phyloP scores from a whole-genome alignment of 2,329 filamentous ascomycete genomes.

The Thermothelomyces thermophilus region DNA sequence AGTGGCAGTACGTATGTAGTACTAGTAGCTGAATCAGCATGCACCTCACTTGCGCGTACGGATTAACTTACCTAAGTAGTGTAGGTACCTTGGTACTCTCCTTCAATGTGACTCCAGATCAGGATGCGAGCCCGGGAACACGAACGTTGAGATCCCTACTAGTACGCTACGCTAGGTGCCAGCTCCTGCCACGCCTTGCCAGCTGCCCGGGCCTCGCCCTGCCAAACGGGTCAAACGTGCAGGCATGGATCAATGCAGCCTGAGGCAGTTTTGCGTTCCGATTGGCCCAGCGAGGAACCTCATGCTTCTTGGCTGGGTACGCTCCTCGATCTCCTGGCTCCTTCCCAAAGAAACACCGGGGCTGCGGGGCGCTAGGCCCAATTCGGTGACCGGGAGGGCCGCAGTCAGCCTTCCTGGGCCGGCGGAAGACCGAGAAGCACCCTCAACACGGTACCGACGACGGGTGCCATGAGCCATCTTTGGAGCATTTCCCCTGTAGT shows the following conservation, averaged over 20 bases:
- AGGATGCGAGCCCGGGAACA: too few relatives aligned
- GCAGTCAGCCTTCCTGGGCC: slow-evolving; percentile 19
- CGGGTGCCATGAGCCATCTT: neutral
- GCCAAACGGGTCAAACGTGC: neutral
- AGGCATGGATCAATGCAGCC: too few relatives aligned
- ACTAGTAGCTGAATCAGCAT: too few relatives aligned
- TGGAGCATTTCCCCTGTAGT: neutral
- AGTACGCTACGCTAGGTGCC: neutral
- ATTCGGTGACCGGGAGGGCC: slow-evolving; percentile 23
- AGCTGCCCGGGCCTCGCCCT: slow-evolving; percentile 1
- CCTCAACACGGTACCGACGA: slow-evolving; percentile 4
- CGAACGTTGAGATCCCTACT: neutral
- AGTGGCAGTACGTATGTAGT: too few relatives aligned
- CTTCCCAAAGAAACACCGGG: slow-evolving; percentile 25
- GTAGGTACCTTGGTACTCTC: too few relatives aligned
- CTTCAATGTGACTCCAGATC: too few relatives aligned
- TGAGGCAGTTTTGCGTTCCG: neutral
- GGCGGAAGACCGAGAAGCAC: neutral
- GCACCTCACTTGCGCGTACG: too few relatives aligned
- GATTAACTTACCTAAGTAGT: too few relatives aligned
- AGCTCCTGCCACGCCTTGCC: slow-evolving; percentile 7
- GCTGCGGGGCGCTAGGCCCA: slow-evolving; percentile 16
- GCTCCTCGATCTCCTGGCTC: slow-evolving; percentile 3
- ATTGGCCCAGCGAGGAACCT: slow-evolving; percentile 9
- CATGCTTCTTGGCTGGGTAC: neutral